A percentile compares a stretch with the other conserved stretches of the same genome.
phyloP scores from a whole-genome alignment of 495 filamentous ascomycete genomes.

The Podospora appendiculata region DNA sequence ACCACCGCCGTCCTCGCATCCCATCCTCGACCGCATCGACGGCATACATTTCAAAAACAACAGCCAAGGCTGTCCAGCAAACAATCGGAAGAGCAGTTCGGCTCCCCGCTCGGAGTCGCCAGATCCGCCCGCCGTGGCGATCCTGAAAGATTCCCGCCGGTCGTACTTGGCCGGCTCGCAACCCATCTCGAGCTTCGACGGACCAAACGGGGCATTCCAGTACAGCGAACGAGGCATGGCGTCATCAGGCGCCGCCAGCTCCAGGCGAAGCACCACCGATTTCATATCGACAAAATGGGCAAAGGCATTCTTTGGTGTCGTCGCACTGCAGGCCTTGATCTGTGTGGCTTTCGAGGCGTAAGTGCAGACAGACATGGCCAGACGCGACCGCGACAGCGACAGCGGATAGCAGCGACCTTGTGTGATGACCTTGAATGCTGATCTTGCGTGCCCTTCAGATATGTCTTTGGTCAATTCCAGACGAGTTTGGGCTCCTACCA shows the following conservation, averaged over 20 bases:
- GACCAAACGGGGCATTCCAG: conserved; percentile 14
- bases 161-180: conserved; percentile 30
- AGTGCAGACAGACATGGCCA: conserved; percentile 34
- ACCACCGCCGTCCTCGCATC: neutral
- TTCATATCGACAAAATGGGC: conserved; percentile 78
- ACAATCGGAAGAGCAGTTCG: conserved; percentile 6
- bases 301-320: conserved; percentile 70
- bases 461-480: conserved; percentile 65
- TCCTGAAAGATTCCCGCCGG: conserved; percentile 29
- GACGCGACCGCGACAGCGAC: neutral
- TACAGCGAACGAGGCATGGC: conserved; percentile 21
- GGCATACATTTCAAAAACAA: neutral
- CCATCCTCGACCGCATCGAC: neutral
- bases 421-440: neutral
- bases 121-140: conserved; percentile 28
- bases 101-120: conserved; percentile 20
- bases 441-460: conserved; percentile 40
- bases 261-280: conserved; percentile 46
- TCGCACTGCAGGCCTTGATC: conserved; percentile 67
- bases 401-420: neutral
- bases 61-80: neutral
- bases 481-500: conserved; percentile 28
- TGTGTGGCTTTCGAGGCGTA: conserved; percentile 82
- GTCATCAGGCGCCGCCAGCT: conserved; percentile 8
- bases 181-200: conserved; percentile 28